Conservation (phyloP, 805 yeast genomes). For the Candida ulmi region DNA sequence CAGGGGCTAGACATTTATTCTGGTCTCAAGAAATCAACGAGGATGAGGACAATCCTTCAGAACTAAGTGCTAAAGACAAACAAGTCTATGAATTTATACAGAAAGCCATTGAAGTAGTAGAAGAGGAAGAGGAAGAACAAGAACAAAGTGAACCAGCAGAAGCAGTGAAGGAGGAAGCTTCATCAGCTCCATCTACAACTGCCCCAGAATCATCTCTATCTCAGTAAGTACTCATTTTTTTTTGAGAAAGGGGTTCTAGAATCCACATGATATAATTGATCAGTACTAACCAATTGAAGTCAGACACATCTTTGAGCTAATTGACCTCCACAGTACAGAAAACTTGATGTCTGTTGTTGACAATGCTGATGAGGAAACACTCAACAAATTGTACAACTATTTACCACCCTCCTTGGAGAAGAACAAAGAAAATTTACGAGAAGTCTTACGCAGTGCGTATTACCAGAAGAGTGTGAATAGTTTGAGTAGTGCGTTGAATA, state of each 20-base stretch:
- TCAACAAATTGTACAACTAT: conserved; percentile 30
- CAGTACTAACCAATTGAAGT: conserved; percentile 6
- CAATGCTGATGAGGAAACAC: conserved; percentile 25
- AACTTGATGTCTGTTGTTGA: conserved; percentile 8
- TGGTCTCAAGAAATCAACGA: conserved; percentile 77
- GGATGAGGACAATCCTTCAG: conserved; percentile 52
- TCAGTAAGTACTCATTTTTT: conserved; percentile 1
- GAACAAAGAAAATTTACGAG: conserved; percentile 33
- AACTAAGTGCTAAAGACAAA: conserved; percentile 55
- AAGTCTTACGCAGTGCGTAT: conserved; percentile 43
- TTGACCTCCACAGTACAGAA: conserved; percentile 14
- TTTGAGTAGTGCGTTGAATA: conserved; percentile 37
- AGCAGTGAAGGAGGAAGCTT: conserved; percentile 19
- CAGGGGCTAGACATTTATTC: conserved; percentile 49
- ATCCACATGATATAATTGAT: not conserved
- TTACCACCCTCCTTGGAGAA: conserved; percentile 38
- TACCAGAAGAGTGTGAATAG: conserved; percentile 37
- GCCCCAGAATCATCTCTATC: not conserved
- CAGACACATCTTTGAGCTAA: conserved; percentile 14
- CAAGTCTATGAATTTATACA: conserved; percentile 42
- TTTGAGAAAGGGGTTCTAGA: not conserved
- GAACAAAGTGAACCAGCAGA: no score
- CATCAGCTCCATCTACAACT: not conserved
- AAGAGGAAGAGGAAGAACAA: conserved; percentile 24
- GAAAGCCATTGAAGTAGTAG: conserved; percentile 39